Base-by-base conservation (phyloP, 305 asterid species). In the Withania somnifera region DNA sequence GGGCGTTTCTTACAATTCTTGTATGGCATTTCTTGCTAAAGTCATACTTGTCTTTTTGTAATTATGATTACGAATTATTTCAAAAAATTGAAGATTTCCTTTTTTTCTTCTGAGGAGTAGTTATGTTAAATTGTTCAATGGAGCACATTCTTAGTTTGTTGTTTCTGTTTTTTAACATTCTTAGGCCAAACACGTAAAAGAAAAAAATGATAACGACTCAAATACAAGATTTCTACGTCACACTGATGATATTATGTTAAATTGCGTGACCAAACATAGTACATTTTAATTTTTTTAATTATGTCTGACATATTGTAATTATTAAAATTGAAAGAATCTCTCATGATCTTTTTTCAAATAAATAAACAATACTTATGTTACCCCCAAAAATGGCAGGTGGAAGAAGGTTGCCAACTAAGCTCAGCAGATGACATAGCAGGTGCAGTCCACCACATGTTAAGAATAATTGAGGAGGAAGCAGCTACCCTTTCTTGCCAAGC, bases 401-500 rank as follows among this genome's bases (percentile, higher is more conserved):
- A 91, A 84, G 95, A 91, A 87, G 97, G 95, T 34, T 90, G 97
- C 91, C 97, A 88, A 83, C 89, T 93, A 71, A 91, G 84, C 61
- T 88, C 97, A 79, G 94, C 97, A 78, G 97, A 93, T 64, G 93
- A 90, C 82, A 88, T 93, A 84, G 95, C 97, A 14, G 89, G 89
- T 14, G 92, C 92, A 87, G 94, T 91, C 15, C 93, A 93, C 85
- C 97, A 93, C 91, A 88, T 93, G 90, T 91, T 93, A 32, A 87
- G 93, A 89, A 88, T 89, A 89, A 91, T 93, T 82, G 95, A 91
- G 88, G 95, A 88, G 80, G 95, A 91, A 85, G 87, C 26, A 61
- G 57, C 93, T 57, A 82, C 89, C 71, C 86, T 87, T 86, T 88
- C 87, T 89, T 87, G 88, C 82, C 85, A 88, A 86, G 73, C 73